phyloP scores from a whole-genome alignment of 306 rosid genomes.

The Citrullus colocynthis region DNA sequence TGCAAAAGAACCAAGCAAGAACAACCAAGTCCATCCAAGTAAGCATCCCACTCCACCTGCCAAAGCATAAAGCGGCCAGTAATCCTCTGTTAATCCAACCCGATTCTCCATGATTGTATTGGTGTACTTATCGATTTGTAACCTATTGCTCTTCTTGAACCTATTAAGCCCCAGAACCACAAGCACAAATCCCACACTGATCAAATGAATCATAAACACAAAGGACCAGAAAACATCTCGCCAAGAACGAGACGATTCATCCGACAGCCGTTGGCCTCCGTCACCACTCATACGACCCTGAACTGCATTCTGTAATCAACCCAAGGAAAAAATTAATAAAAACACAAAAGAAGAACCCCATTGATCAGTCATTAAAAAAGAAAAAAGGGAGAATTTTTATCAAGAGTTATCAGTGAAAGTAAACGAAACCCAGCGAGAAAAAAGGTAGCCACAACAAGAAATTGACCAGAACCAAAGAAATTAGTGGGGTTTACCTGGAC shows the following conservation, averaged over 20 bases:
- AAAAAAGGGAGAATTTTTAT: neutral
- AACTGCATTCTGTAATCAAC: constrained; percentile 24
- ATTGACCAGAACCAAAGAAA: neutral
- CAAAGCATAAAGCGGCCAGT: constrained; percentile 80
- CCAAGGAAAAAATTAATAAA: neutral
- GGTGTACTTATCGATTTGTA: constrained; percentile 67
- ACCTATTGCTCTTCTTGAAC: constrained; percentile 58
- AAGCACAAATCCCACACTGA: constrained; percentile 49
- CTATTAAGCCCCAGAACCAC: constrained; percentile 69
- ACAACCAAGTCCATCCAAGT: constrained; percentile 83
- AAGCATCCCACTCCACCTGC: constrained; percentile 70
- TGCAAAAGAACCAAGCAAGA: constrained; percentile 59
- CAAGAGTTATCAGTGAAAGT: neutral
- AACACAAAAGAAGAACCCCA: neutral
- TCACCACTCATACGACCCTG: constrained; percentile 32
- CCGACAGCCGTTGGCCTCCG: constrained; percentile 30
- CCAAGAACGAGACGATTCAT: constrained; percentile 61
- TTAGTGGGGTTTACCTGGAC: constrained; percentile 16
- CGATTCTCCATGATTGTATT: constrained; percentile 37
- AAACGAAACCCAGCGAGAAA: neutral
- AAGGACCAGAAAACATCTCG: constrained; percentile 84
- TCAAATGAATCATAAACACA: constrained; percentile 55
- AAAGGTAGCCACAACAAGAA: neutral
- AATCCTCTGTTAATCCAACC: constrained; percentile 62
- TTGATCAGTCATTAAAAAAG: neutral